phyloP scores from a whole-genome alignment of 306 rosid genomes.

The Senna siamea region DNA sequence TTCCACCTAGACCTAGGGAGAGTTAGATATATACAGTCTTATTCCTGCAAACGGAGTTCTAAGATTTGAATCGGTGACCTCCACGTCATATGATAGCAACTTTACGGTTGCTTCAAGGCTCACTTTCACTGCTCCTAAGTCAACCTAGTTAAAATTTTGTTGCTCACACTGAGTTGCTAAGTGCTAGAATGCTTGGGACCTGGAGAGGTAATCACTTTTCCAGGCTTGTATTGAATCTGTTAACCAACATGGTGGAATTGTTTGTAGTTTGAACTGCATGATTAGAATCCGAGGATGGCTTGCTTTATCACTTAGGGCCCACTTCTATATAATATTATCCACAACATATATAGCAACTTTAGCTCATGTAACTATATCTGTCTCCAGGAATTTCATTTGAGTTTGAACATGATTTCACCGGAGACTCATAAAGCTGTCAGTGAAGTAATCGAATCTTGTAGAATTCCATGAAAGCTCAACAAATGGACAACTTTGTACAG shows the following conservation, averaged over 20 bases:
- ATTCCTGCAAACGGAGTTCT: no score
- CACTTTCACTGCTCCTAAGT: conserved; percentile 1
- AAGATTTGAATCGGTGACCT: no score
- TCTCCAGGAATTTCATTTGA: conserved; percentile 91
- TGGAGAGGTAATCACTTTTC: neutral
- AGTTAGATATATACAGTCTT: no score
- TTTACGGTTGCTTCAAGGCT: no score
- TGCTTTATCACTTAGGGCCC: conserved; percentile 3
- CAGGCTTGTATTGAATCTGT: neutral
- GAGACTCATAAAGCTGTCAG: conserved; percentile 93
- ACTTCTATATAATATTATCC: neutral
- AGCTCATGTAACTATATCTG: neutral
- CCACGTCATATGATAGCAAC: no score
- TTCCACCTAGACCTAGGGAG: no score
- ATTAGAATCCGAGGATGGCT: conserved; percentile 3
- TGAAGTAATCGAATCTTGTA: conserved; percentile 95
- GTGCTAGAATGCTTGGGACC: conserved; percentile 14
- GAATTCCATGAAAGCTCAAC: conserved; percentile 56
- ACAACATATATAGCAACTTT: neutral
- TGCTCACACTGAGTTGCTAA: neutral
- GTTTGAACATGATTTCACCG: conserved; percentile 90
- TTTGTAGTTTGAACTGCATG: neutral
- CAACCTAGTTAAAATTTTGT: neutral
- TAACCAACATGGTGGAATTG: neutral
- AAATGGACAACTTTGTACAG: conserved; percentile 61